Evolutionary conservation across 2,329 filamentous ascomycete species (phyloP).

Genomic region (Ophiocordyceps sinensis): DNA sequence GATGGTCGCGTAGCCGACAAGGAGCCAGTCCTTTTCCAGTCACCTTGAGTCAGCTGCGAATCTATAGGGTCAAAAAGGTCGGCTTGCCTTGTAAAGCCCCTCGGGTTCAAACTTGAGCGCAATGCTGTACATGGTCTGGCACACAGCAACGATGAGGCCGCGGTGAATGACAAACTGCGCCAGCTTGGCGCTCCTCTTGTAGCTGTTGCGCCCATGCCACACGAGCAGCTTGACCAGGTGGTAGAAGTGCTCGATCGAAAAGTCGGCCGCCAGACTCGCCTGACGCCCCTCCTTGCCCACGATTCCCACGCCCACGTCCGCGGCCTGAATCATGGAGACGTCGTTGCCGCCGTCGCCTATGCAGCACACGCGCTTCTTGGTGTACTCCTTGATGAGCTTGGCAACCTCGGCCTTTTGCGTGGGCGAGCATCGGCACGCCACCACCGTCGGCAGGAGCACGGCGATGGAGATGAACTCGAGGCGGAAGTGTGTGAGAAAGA

Average conservation of each 20-base stretch:
- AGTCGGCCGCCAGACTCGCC: conserved; percentile 88
- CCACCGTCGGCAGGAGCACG: conserved; percentile 76
- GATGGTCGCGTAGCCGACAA: conserved; percentile 90
- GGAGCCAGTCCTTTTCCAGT: conserved; percentile 60
- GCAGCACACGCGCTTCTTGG: conserved; percentile 90
- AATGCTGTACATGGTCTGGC: conserved; percentile 95
- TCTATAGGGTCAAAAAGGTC: background rate
- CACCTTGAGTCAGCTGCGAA: conserved; percentile 7
- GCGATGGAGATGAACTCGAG: conserved; percentile 78
- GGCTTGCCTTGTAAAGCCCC: conserved; percentile 67
- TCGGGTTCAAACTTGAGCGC: conserved; percentile 86
- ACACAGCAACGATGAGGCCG: conserved; percentile 86
- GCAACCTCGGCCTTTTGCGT: conserved; percentile 95
- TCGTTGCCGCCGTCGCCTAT: conserved; percentile 98
- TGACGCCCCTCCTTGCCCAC: conserved; percentile 96
- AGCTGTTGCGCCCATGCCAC: conserved; percentile 95
- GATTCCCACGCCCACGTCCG: conserved; percentile 94
- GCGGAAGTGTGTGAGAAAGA: conserved; percentile 73
- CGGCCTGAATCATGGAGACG: conserved; percentile 97
- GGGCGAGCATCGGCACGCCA: conserved; percentile 91
- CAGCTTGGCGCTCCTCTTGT: conserved; percentile 89
- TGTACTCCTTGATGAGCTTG: conserved; percentile 75
- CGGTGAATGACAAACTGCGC: conserved; percentile 97
- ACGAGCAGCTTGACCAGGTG: conserved; percentile 94
- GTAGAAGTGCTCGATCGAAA: conserved; percentile 89